Conservation (phyloP, 202 grass and related monocot genomes). For the Setaria viridis region DNA sequence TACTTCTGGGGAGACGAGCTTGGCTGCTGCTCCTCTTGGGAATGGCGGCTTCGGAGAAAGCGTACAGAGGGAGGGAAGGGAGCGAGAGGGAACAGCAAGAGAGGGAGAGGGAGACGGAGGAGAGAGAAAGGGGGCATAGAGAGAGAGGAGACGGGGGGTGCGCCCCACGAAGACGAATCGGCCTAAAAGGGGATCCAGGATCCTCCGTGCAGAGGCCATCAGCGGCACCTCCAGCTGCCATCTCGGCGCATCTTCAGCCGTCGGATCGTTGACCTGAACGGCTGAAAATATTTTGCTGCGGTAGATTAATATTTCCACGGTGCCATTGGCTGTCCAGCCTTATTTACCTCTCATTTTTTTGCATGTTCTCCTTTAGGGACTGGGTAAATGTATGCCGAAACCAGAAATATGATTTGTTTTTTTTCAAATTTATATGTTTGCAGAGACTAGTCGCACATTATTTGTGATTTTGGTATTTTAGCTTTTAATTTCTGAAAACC, state of each 20-base stretch:
- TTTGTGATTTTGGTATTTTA: neutral
- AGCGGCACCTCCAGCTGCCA: neutral
- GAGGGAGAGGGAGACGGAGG: neutral
- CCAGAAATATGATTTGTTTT: neutral
- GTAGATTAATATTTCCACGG: neutral
- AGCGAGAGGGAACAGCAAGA: neutral
- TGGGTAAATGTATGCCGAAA: neutral
- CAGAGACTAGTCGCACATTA: neutral
- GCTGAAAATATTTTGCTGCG: neutral
- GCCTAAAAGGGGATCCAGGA: slow-evolving; percentile 33
- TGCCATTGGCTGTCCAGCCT: neutral
- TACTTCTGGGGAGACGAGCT: slow-evolving; percentile 9
- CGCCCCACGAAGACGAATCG: slow-evolving; percentile 56
- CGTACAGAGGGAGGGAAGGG: slow-evolving; percentile 12
- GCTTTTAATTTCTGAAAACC: neutral
- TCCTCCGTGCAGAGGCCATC: slow-evolving; percentile 37
- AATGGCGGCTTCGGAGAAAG: slow-evolving; percentile 44
- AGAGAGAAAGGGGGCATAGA: neutral
- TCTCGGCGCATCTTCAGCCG: neutral
- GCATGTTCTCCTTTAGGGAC: neutral
- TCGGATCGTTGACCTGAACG: neutral
- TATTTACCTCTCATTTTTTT: neutral
- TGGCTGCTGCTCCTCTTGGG: slow-evolving; percentile 30
- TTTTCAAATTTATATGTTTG: neutral
- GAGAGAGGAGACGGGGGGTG: neutral